Base-by-base conservation (phyloP, 805 yeast genomes). In the Komagataella pseudopastoris region DNA sequence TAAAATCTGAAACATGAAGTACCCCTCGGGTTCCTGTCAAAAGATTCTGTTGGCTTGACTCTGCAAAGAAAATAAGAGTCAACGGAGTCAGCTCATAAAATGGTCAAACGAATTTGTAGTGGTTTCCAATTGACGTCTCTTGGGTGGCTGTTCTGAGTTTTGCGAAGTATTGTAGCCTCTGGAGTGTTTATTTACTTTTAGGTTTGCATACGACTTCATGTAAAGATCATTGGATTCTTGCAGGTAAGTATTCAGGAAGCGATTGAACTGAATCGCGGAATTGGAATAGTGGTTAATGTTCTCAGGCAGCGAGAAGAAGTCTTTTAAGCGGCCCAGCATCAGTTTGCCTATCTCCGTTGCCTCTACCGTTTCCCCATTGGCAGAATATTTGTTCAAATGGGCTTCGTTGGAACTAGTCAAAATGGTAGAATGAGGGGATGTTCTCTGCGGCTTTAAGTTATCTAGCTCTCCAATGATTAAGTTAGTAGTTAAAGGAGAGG, bases 211-310 rank as follows among this genome's bases (percentile, higher is more conserved):
- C 23, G 43, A 51, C 44, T 24, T 39, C 50, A 39, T 51, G 53
- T 24, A 51, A 47, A 48, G 48, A 50, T 49, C 51, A 45, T 46
- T 51, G 48, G 49, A 36, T 51, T n/a, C 48, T 45, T 48, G 52
- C 48, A 50, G 22, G 39, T 48, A 51, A 4, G 53, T 36, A n/a
- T 46, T 49, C 17, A 45, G 20, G 23, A 51, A 51, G 17, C 36
- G 30, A 30, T 23, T 17, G 43, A 51, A 51, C 23, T 48, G 24
- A n/a, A 22, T 45, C 5, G 49, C 46, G 17, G 49, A 44, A 4
- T 49, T 44, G 17, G 48, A 20, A 20, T 23, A 51, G 12, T 39
- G 18, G 6, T 24, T 39, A 30, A 39, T 16, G n/a, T 44, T 44
- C 17, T 6, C 45, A n/a, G 44, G 48, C 5, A 44, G 45, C n/a